Evolutionary conservation across 2,329 filamentous ascomycete genomes (phyloP).

Genomic region (Trematosphaeria pertusa): DNA sequence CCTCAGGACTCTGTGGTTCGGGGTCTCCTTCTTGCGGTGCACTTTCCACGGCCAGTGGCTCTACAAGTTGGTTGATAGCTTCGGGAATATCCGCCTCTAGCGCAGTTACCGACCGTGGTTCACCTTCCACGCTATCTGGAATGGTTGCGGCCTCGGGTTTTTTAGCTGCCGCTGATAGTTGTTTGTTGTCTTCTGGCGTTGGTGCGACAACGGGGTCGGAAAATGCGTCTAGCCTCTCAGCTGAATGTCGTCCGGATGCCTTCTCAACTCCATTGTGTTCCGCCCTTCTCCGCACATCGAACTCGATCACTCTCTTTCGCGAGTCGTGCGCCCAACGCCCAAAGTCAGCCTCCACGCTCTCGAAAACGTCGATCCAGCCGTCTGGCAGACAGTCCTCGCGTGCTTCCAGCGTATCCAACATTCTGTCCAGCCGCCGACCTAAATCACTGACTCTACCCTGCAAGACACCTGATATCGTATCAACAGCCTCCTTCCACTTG

Average conservation of each 20-base stretch:
- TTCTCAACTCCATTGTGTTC: conserved; percentile 13
- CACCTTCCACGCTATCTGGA: not conserved
- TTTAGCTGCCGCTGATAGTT: not conserved
- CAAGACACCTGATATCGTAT: conserved; percentile 66
- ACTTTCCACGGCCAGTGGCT: not conserved
- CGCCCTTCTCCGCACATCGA: conserved; percentile 55
- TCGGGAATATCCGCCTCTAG: not conserved
- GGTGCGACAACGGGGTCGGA: conserved; percentile 11
- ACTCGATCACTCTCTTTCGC: conserved; percentile 74
- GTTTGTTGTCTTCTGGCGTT: conserved; percentile 2
- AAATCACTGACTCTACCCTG: conserved; percentile 72
- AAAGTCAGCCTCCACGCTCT: conserved; percentile 78
- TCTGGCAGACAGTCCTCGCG: conserved; percentile 84
- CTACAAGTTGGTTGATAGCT: not conserved
- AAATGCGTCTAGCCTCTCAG: conserved; percentile 15
- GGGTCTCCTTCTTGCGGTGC: not conserved
- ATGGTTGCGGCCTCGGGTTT: not conserved
- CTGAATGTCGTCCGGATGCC: conserved; percentile 1
- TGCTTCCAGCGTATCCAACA: conserved; percentile 88
- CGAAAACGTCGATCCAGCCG: conserved; percentile 85
- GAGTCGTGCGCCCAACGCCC: conserved; percentile 81
- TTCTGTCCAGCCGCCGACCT: conserved; percentile 77
- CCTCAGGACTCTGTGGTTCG: conserved; percentile 9
- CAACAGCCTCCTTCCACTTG: conserved; percentile 50
- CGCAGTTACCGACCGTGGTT: conserved; percentile 1